Percentiles rank a stretch among this genome's conserved stretches.
Evolutionary conservation across 2,329 filamentous ascomycete genomes (phyloP).

Genomic region (Ophiostoma ips): DNA sequence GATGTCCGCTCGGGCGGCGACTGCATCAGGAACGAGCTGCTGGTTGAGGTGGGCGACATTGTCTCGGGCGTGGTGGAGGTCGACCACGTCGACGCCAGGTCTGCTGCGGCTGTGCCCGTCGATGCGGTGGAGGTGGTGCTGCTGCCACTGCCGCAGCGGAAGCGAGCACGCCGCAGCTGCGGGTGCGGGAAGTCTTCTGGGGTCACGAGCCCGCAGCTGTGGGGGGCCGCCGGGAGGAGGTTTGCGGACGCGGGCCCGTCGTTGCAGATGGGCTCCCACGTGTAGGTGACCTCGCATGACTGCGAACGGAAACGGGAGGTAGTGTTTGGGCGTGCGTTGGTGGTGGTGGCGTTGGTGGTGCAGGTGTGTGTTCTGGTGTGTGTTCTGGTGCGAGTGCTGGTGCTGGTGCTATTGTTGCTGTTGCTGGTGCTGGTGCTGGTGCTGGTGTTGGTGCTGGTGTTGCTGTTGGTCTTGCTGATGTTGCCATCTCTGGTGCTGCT

Average conservation of each 20-base stretch:
- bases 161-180: not conserved
- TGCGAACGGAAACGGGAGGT: slow-evolving; percentile 5
- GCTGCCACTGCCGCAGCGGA: slow-evolving; percentile 10
- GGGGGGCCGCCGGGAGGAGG: no score
- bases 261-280: not conserved
- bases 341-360: not conserved
- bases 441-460: not conserved
- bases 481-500: not conserved
- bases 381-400: no score
- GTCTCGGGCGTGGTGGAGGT: slow-evolving; percentile 9
- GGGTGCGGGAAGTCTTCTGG: not conserved
- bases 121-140: slow-evolving; percentile 9
- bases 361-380: no score
- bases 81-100: slow-evolving; percentile 7
- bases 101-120: slow-evolving; percentile 3
- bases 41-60: slow-evolving; percentile 9
- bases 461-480: no score
- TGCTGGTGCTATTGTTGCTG: not conserved
- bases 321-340: not conserved
- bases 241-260: not conserved
- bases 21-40: not conserved
- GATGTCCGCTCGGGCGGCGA: not conserved
- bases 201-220: slow-evolving; percentile 1
- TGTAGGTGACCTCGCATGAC: slow-evolving; percentile 5
- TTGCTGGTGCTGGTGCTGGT: no score